phyloP scores from a whole-genome alignment of 176 grass and related monocot genomes.

The Puccinellia tenuiflora region DNA sequence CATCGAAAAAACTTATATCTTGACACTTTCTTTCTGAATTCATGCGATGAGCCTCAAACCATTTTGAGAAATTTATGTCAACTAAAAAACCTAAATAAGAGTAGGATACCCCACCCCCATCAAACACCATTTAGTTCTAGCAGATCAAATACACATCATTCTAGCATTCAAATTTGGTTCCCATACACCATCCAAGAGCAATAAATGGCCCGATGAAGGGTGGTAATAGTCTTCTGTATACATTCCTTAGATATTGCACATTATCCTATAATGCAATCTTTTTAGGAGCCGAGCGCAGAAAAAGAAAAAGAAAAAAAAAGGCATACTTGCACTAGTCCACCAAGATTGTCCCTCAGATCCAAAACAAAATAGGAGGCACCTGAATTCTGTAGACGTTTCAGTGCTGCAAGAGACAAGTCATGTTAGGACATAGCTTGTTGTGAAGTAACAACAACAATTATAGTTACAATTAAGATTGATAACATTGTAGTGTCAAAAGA shows the following conservation, averaged over 20 bases:
- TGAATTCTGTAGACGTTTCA: slow-evolving; percentile 67
- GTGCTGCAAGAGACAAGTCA: slow-evolving; percentile 50
- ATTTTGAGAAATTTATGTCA: neutral
- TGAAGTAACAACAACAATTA: neutral
- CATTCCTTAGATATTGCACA: neutral
- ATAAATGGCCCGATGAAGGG: neutral
- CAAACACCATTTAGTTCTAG: slow-evolving; percentile 12
- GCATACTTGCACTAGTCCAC: slow-evolving; percentile 88
- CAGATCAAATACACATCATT: neutral
- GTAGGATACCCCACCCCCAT: neutral
- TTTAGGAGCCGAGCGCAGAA: neutral
- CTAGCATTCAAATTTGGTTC: neutral
- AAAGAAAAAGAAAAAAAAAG: slow-evolving; percentile 15
- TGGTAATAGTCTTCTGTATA: neutral
- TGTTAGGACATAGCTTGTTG: slow-evolving; percentile 10
- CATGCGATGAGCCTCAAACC: slow-evolving; percentile 2
- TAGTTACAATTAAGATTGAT: neutral
- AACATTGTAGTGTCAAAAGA: slow-evolving; percentile 5
- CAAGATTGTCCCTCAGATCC: slow-evolving; percentile 97
- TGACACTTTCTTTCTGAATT: neutral
- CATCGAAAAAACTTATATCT: slow-evolving; percentile 22
- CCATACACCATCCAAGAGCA: neutral
- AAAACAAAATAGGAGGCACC: slow-evolving; percentile 88
- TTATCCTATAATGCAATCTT: neutral
- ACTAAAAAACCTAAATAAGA: neutral